Evolutionary conservation across 2,329 filamentous ascomycete genomes (phyloP).

Genomic region (Zalaria obscura): DNA sequence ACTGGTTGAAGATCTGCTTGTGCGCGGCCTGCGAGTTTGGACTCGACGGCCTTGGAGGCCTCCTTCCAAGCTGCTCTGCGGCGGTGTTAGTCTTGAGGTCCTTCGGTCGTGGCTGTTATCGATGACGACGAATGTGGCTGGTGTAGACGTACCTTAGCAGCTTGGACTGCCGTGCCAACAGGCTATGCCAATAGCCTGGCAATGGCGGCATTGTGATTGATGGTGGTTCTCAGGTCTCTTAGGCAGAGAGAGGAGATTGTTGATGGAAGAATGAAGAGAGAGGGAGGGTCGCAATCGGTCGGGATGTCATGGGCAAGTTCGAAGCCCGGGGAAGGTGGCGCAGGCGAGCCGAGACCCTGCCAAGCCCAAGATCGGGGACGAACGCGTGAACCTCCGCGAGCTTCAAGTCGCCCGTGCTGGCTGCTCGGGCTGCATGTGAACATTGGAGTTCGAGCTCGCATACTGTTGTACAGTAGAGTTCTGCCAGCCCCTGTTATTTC

Average conservation of each 20-base stretch:
- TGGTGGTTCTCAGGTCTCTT: neutral
- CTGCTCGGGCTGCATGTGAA: neutral
- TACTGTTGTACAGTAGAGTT: neutral
- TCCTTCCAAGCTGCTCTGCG: constrained; percentile 13
- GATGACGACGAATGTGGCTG: neutral
- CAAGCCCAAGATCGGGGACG: neutral
- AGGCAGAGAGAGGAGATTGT: neutral
- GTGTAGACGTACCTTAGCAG: constrained; percentile 11
- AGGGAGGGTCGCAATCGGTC: neutral
- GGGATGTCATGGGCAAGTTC: no score
- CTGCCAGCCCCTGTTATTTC: neutral
- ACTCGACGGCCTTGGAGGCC: constrained; percentile 14
- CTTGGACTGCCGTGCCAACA: constrained; percentile 18
- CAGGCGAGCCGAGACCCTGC: neutral
- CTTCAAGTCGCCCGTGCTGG: neutral
- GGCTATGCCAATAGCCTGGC: constrained; percentile 20
- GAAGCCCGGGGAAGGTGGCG: no score
- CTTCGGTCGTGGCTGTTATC: neutral
- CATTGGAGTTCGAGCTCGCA: neutral
- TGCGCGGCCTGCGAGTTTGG: constrained; percentile 21
- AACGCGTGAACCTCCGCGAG: neutral
- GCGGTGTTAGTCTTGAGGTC: neutral
- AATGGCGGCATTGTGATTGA: constrained; percentile 19
- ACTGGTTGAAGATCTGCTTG: constrained; percentile 42
- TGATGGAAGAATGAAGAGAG: neutral